Evolutionary conservation across 2,329 filamentous ascomycete species (phyloP), one percentile per base, ranked within the genome.

Genomic region (Raffaelea deltoideospora): DNA sequence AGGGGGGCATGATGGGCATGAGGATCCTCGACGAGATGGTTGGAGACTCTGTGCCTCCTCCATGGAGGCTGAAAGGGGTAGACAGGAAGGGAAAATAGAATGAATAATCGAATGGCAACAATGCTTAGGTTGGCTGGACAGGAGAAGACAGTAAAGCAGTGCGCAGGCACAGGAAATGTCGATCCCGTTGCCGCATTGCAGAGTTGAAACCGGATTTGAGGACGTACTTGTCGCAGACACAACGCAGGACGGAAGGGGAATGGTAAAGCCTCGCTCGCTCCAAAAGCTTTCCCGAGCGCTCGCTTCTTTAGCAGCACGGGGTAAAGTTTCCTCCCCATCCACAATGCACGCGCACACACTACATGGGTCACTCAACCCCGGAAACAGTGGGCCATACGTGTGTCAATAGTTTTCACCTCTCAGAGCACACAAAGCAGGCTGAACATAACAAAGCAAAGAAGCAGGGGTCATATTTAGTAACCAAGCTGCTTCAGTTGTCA

Each of bases 131-230:
- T 7, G n/a, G 29, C 14, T 9, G 29, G 4, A 18, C 17, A 14
- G 18, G 14, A 10, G 20, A 33, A 24, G 4, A 17, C 5, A 29
- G 14, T n/a, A 14, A n/a, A n/a, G n/a, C n/a, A n/a, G n/a, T n/a
- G n/a, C n/a, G 15, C 14, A 11, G 21, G 27, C 26, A 34, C 29
- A 32, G 38, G 30, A 37, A 38, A 46, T 42, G 50, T 32, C 38
- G 48, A 53, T 52, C 51, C 48, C 47, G 50, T 32, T 30, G 41
- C 43, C 42, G 42, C 45, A 50, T 48, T 40, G 43, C 33, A 39
- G 34, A 34, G 43, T 51, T 52, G 51, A 51, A 53, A 53, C 50
- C 41, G 41, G 38, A 47, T 44, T 37, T 47, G 46, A 51, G 42
- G 43, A 47, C 22, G 40, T 34, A 40, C 37, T 40, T 43, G 47